These are phyloP conservation scores for Chaetothyriales sp. DNA, from an alignment of 2,329 filamentous ascomycete genomes.

Conservation along the genomic window DNA sequence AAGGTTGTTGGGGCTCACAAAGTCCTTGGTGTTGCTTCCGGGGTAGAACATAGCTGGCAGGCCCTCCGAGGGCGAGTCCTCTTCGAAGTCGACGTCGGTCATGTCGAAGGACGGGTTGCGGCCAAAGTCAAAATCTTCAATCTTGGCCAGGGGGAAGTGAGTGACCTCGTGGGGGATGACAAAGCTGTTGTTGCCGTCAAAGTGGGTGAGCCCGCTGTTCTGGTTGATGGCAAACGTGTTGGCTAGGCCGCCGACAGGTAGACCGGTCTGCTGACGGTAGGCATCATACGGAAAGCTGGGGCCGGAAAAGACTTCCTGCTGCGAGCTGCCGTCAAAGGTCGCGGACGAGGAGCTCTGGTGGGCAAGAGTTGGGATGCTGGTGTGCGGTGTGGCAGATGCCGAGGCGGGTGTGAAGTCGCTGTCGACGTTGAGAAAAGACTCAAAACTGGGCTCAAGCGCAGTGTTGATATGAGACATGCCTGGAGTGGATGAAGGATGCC, in stretches of 20 bases:
- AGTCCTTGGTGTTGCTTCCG: constrained; percentile 31
- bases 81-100: constrained; percentile 56
- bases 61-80: constrained; percentile 39
- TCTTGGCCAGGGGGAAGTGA: constrained; percentile 28
- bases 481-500: constrained; percentile 5
- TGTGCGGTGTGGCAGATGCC: constrained; percentile 14
- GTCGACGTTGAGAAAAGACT: constrained; percentile 35
- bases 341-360: constrained; percentile 22
- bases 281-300: constrained; percentile 92
- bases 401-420: constrained; percentile 24
- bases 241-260: constrained; percentile 70
- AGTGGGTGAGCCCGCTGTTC: constrained; percentile 30
- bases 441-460: constrained; percentile 32
- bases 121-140: constrained; percentile 46
- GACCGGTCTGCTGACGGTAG: constrained; percentile 89
- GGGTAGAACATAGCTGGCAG: constrained; percentile 52
- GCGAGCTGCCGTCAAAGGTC: constrained; percentile 26
- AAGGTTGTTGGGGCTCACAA: constrained; percentile 62
- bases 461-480: constrained; percentile 20
- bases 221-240: constrained; percentile 68
- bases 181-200: constrained; percentile 24
- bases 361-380: constrained; percentile 25
- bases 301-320: constrained; percentile 51
- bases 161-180: constrained; percentile 29
- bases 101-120: constrained; percentile 37